phyloP scores from a whole-genome alignment of 345 rosid species.

The Eutrema japonicum region DNA sequence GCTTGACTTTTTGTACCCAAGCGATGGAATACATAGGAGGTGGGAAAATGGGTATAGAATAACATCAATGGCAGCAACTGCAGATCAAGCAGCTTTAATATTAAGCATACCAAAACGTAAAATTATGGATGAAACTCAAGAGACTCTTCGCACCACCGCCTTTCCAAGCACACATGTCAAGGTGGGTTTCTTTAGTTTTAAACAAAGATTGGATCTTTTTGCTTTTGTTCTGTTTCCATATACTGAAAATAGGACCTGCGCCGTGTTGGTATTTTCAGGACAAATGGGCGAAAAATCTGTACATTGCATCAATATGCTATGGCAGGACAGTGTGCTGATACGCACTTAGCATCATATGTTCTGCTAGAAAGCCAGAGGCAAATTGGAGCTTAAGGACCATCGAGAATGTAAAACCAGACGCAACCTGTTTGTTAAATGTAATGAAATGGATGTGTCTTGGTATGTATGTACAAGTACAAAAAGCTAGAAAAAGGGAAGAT shows the following conservation, averaged over 20 bases:
- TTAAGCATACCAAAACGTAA: conserved; percentile 79
- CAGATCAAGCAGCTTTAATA: conserved; percentile 91
- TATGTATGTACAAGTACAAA: conserved; percentile 39
- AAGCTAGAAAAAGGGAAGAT: conserved; percentile 9
- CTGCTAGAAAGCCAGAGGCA: conserved; percentile 5
- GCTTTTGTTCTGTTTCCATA: conserved; percentile 5
- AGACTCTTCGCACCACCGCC: conserved; percentile 87
- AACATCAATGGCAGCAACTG: conserved; percentile 94
- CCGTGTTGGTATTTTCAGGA: conserved; percentile 58
- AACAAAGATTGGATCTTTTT: conserved; percentile 10
- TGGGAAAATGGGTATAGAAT: conserved; percentile 92
- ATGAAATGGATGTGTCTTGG: conserved; percentile 36
- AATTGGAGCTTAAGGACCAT: conserved; percentile 6
- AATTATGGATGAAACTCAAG: conserved; percentile 87
- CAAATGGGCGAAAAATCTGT: conserved; percentile 90
- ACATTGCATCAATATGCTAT: conserved; percentile 79
- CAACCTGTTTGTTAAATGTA: conserved; percentile 33
- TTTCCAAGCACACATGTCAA: conserved; percentile 93
- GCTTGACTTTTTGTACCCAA: conserved; percentile 96
- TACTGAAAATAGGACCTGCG: conserved; percentile 6
- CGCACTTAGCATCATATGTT: conserved; percentile 8
- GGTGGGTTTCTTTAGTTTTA: conserved; percentile 49
- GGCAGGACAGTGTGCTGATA: conserved; percentile 88
- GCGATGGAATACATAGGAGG: conserved; percentile 91
- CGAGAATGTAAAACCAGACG: conserved; percentile 12